A percentile compares a stretch with the other conserved stretches of the same genome.
Conservation (phyloP, 2,329 filamentous ascomycete species). For the Lecanoromycetidae sp. region DNA sequence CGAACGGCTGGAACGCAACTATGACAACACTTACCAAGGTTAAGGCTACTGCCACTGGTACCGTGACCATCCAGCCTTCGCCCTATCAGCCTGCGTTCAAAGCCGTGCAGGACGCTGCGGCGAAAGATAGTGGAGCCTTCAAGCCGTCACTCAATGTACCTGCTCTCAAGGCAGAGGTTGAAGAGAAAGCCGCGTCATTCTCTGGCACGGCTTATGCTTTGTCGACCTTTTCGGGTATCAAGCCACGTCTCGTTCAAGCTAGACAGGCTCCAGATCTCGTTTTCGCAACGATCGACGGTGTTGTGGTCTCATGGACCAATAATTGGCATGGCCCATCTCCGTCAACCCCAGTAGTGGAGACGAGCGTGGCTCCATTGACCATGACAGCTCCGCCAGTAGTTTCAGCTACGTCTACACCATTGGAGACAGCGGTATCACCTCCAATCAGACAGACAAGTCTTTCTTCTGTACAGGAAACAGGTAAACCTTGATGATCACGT, state of each 20-base stretch:
- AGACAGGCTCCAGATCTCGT: slow-evolving; percentile 11
- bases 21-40: slow-evolving; percentile 7
- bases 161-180: too few species aligned
- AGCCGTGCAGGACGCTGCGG: too few species aligned
- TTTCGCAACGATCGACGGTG: slow-evolving; percentile 15
- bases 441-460: too few species aligned
- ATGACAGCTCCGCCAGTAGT: not conserved
- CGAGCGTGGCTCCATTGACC: not conserved
- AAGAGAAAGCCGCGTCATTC: not conserved
- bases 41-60: not conserved
- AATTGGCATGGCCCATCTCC: slow-evolving; percentile 6
- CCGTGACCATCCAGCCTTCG: not conserved
- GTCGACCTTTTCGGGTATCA: not conserved
- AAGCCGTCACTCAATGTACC: too few species aligned
- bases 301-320: slow-evolving; percentile 17
- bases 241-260: not conserved
- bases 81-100: too few species aligned
- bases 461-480: too few species aligned
- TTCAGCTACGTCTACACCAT: not conserved
- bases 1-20: slow-evolving; percentile 16
- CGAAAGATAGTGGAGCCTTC: too few species aligned
- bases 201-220: not conserved
- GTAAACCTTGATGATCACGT: too few species aligned
- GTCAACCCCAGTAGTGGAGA: not conserved
- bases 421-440: not conserved